These are phyloP conservation scores for Phoma sp. DNA, from an alignment of 2,329 filamentous ascomycete species.

Conservation along the genomic window DNA sequence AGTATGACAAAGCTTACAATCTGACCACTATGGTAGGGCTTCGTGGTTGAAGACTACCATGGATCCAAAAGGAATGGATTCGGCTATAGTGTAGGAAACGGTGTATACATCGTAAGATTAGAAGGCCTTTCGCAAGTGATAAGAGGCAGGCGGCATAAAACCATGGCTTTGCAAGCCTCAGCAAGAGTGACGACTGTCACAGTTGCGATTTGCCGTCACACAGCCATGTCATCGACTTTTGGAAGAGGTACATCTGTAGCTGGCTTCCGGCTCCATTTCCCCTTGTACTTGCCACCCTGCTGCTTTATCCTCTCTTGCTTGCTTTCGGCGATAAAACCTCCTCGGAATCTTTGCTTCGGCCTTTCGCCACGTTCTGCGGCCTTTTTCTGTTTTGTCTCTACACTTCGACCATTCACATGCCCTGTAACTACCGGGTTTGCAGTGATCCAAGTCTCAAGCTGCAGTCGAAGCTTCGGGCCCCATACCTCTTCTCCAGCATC, in stretches of 20 bases:
- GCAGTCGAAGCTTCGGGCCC: constrained; percentile 27
- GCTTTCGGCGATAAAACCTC: constrained; percentile 36
- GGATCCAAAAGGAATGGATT: constrained; percentile 52
- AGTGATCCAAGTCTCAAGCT: constrained; percentile 35
- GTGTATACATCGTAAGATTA: constrained; percentile 53
- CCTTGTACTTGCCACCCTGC: constrained; percentile 37
- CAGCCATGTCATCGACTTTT: not conserved
- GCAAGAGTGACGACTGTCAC: not conserved
- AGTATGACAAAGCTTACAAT: constrained; percentile 57
- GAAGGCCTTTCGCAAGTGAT: constrained; percentile 27
- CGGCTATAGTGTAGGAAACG: constrained; percentile 51
- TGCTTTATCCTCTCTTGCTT: constrained; percentile 41
- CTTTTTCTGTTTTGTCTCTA: constrained; percentile 21
- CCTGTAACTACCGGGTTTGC: constrained; percentile 24
- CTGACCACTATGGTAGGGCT: constrained; percentile 55
- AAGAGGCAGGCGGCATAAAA: constrained; percentile 22
- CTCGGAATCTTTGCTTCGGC: constrained; percentile 37
- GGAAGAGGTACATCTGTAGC: not conserved
- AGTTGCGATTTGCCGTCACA: not conserved
- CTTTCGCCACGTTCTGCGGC: constrained; percentile 19
- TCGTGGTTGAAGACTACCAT: constrained; percentile 57
- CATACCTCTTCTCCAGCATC: constrained; percentile 34
- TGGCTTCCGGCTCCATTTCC: constrained; percentile 32
- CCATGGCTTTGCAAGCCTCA: constrained; percentile 32
- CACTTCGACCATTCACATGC: constrained; percentile 31